These are phyloP conservation scores for Pseudozyma pruni DNA, from an alignment of 1,284 basidiomycete species.

Conservation along the genomic window DNA sequence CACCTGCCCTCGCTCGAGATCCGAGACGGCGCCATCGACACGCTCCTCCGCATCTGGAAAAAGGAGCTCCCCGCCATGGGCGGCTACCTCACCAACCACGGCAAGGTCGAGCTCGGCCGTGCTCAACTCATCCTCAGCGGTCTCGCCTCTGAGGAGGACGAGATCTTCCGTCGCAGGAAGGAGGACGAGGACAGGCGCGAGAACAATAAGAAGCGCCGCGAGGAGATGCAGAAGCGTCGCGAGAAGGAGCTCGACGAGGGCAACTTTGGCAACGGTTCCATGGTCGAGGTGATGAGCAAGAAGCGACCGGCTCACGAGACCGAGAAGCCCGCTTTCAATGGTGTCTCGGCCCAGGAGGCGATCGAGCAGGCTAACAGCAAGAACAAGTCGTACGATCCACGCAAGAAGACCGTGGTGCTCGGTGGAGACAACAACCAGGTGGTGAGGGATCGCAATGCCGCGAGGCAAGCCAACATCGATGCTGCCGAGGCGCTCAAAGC, in stretches of 20 bases:
- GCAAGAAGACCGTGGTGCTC: slow-evolving; percentile 51
- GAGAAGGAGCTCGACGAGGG: slow-evolving; percentile 45
- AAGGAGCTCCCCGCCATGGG: slow-evolving; percentile 91
- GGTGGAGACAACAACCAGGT: slow-evolving; percentile 60
- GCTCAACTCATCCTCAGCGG: slow-evolving; percentile 95
- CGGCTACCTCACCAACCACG: slow-evolving; percentile 94
- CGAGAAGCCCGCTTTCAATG: slow-evolving; percentile 49
- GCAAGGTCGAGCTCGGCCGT: slow-evolving; percentile 83
- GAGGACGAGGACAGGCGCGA: slow-evolving; percentile 93
- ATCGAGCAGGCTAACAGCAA: slow-evolving; percentile 60
- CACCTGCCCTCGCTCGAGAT: slow-evolving; percentile 98
- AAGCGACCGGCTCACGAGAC: slow-evolving; percentile 32
- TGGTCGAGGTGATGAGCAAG: slow-evolving; percentile 31
- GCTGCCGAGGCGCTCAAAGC: slow-evolving; percentile 93
- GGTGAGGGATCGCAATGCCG: slow-evolving; percentile 56
- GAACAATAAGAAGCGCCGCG: slow-evolving; percentile 80
- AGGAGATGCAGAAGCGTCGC: slow-evolving; percentile 70
- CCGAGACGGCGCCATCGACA: slow-evolving; percentile 98
- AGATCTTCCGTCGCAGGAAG: slow-evolving; percentile 90
- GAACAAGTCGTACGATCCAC: slow-evolving; percentile 43
- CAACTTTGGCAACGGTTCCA: slow-evolving; percentile 42
- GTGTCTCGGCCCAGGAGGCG: slow-evolving; percentile 30
- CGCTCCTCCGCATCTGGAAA: slow-evolving; percentile 94
- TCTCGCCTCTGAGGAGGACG: slow-evolving; percentile 89
- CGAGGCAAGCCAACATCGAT: slow-evolving; percentile 89